Conservation (phyloP, 1,284 basidiomycete species). For the Anthracocystis setariae region DNA sequence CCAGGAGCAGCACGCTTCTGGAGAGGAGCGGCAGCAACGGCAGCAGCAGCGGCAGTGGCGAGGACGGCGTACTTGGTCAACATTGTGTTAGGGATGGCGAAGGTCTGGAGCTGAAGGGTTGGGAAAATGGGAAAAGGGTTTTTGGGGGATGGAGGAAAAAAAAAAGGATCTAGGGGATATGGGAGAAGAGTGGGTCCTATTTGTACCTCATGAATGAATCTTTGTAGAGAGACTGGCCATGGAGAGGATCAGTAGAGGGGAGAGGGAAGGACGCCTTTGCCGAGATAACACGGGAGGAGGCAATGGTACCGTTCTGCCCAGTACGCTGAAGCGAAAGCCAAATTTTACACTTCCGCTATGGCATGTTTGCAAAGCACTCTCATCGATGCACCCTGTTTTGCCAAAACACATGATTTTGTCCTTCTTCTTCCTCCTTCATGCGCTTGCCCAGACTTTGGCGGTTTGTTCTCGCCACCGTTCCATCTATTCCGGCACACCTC, state of each 20-base stretch:
- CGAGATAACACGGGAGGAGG: conserved; percentile 13
- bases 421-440: conserved; percentile 24
- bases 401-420: conserved; percentile 43
- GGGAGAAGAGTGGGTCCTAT: no score
- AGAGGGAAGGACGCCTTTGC: conserved; percentile 6
- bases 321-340: background rate
- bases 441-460: conserved; percentile 19
- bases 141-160: conserved; percentile 1
- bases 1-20: conserved; percentile 57
- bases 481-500: conserved; percentile 1
- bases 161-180: background rate
- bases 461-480: conserved; percentile 4
- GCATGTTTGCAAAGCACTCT: background rate
- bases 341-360: background rate
- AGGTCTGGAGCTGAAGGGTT: background rate
- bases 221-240: no score
- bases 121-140: background rate
- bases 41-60: conserved; percentile 51
- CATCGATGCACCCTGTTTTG: background rate
- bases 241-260: background rate
- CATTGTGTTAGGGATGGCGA: conserved; percentile 23
- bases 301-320: background rate
- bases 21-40: conserved; percentile 40
- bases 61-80: conserved; percentile 54
- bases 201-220: no score